These are phyloP conservation scores for Omphalotus olearius DNA, from an alignment of 1,284 basidiomycete genomes.

Conservation along the genomic window DNA sequence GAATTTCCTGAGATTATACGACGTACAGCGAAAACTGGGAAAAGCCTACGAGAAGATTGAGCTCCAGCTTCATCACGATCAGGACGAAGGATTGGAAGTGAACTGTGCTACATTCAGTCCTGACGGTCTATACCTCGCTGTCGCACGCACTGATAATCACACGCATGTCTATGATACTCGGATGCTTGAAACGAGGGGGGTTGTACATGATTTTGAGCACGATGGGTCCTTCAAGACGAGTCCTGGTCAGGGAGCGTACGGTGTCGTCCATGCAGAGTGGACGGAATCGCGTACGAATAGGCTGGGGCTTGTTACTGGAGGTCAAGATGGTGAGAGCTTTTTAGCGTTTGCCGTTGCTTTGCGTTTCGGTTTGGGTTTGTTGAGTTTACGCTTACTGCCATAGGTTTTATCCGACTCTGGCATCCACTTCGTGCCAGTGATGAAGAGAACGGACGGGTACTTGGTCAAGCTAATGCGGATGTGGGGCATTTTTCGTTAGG, in stretches of 20 bases:
- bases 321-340: slow-evolving; percentile 52
- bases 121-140: slow-evolving; percentile 55
- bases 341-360: neutral
- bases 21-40: slow-evolving; percentile 33
- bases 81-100: slow-evolving; percentile 38
- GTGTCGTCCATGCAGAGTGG: slow-evolving; percentile 57
- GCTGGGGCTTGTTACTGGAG: slow-evolving; percentile 56
- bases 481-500: slow-evolving; percentile 58
- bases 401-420: slow-evolving; percentile 68
- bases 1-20: slow-evolving; percentile 50
- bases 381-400: neutral
- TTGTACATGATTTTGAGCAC: slow-evolving; percentile 47
- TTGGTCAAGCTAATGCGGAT: slow-evolving; percentile 52
- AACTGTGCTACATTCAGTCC: slow-evolving; percentile 51
- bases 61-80: slow-evolving; percentile 28
- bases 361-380: neutral
- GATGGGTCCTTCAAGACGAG: slow-evolving; percentile 27
- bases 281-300: slow-evolving; percentile 34
- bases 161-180: slow-evolving; percentile 62
- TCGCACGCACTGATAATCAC: slow-evolving; percentile 56
- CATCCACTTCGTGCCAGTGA: slow-evolving; percentile 41
- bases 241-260: slow-evolving; percentile 36
- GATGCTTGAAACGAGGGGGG: slow-evolving; percentile 39
- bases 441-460: slow-evolving; percentile 38
- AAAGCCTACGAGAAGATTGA: slow-evolving; percentile 24